Base-by-base conservation (phyloP, 2,329 filamentous ascomycete genomes). In the Cercospora beticola region DNA sequence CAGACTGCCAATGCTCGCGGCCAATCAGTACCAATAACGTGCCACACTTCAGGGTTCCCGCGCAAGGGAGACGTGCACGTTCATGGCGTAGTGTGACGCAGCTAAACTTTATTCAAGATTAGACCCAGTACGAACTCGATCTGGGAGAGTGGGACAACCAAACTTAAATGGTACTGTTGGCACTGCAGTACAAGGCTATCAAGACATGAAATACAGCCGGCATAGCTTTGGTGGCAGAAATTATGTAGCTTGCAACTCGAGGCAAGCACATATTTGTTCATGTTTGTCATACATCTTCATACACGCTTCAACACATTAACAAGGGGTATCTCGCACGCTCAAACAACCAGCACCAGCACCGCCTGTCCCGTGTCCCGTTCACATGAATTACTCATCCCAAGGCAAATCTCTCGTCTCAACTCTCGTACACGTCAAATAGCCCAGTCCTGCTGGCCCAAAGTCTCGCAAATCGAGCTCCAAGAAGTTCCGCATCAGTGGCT, bases 401-500 rank as follows among this genome's bases (percentile, higher is more conserved):
- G 87, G 87, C 72, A 89, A 84, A 78, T 91, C 89, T 54, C 82
- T 82, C 68, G 86, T 86, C 64, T 87, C 88, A 36, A 90, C 82
- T 71, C 83, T 84, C 66, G 86, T 88, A 78, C 89, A 91, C 10
- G 88, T 89, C 77, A 91, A 76, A 81, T 91, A 91, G 1, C 85
- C 85, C 67, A 90, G 74, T 5, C 84, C 83, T 14, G 67, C 72
- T 21, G 72, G 70, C 5, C 74, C 76, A 68, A 77, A 74, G 58
- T 72, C 74, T 31, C 73, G 69, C 64, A 92, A 79, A 78, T 97
- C 93, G 59, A 97, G 85, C 80, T 97, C 92, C 12, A 97, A 85
- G 63, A 89, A 91, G 76, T 92, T 95, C 62, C 90, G 87, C 90
- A 96, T 96, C 12, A 97, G 83, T 4, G 94, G 94, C 68, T 90